These are phyloP conservation scores for Ceratobasidium sp. DNA, from an alignment of 1,284 basidiomycete genomes.

Conservation along the genomic window DNA sequence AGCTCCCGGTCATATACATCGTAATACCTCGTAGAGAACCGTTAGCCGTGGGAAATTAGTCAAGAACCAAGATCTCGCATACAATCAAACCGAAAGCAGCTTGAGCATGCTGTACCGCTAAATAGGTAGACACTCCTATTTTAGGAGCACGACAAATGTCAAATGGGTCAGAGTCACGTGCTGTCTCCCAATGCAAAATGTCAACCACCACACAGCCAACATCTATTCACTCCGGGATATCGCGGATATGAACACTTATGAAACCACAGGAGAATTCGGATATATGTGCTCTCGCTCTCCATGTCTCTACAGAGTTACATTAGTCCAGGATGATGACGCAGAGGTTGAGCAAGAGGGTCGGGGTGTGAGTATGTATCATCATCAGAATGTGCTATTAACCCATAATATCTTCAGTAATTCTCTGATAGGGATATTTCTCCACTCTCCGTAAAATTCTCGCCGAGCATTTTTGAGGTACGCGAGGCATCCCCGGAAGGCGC, in stretches of 20 bases:
- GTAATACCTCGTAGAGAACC: too few relatives aligned
- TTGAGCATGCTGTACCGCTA: too few relatives aligned
- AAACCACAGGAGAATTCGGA: slow-evolving; percentile 36
- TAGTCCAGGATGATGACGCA: slow-evolving; percentile 72
- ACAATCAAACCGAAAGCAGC: too few relatives aligned
- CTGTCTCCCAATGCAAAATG: too few relatives aligned
- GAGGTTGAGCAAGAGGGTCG: slow-evolving; percentile 81
- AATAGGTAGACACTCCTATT: too few relatives aligned
- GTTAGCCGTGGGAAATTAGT: too few relatives aligned
- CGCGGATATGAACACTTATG: slow-evolving; percentile 15
- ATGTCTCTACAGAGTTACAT: neutral
- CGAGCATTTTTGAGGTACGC: slow-evolving; percentile 85
- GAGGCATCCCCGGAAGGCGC: slow-evolving; percentile 64
- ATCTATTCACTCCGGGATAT: neutral
- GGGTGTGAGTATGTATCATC: slow-evolving; percentile 64
- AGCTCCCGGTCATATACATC: too few relatives aligned
- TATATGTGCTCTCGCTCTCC: too few relatives aligned
- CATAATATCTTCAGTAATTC: slow-evolving; percentile 18
- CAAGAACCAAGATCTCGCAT: too few relatives aligned
- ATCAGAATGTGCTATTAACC: neutral
- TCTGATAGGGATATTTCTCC: slow-evolving; percentile 79
- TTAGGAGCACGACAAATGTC: too few relatives aligned
- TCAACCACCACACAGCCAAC: too few relatives aligned
- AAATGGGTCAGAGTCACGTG: too few relatives aligned
- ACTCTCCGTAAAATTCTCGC: slow-evolving; percentile 94